Evolutionary conservation across 2,329 filamentous ascomycete species (phyloP).

Genomic region (Pezicula radicicola): DNA sequence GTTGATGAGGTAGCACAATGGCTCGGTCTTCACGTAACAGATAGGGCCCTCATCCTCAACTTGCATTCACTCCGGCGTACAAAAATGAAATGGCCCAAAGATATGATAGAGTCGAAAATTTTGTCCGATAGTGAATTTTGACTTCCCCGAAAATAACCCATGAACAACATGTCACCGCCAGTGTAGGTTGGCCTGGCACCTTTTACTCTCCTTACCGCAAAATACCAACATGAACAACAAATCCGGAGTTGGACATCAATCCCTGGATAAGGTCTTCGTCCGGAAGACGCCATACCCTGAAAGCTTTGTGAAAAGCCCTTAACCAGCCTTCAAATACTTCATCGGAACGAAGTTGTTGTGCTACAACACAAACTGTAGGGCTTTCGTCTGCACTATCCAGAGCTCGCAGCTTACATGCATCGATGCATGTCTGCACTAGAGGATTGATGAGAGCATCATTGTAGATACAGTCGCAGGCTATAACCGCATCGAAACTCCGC

Average conservation of each 20-base stretch:
- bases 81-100: too few relatives aligned
- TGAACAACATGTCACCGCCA: too few relatives aligned
- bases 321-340: conserved; percentile 87
- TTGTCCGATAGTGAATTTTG: too few relatives aligned
- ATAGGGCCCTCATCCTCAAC: too few relatives aligned
- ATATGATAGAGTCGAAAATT: too few relatives aligned
- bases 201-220: conserved; percentile 36
- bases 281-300: conserved; percentile 74
- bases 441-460: conserved; percentile 83
- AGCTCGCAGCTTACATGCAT: conserved; percentile 62
- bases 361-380: conserved; percentile 74
- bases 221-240: conserved; percentile 77
- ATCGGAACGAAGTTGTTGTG: conserved; percentile 82
- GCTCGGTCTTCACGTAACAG: too few relatives aligned
- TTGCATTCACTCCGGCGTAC: too few relatives aligned
- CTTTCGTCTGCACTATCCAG: conserved; percentile 10
- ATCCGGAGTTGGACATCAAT: conserved; percentile 65
- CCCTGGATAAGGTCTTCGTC: conserved; percentile 56
- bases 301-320: conserved; percentile 59
- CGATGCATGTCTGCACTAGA: conserved; percentile 76
- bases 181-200: too few relatives aligned
- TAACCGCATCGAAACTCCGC: conserved; percentile 64
- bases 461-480: conserved; percentile 94
- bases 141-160: too few relatives aligned
- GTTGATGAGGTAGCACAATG: too few relatives aligned